These are phyloP conservation scores for Gyrodon lividus DNA, from an alignment of 768 basidiomycete genomes.

Conservation along the genomic window DNA sequence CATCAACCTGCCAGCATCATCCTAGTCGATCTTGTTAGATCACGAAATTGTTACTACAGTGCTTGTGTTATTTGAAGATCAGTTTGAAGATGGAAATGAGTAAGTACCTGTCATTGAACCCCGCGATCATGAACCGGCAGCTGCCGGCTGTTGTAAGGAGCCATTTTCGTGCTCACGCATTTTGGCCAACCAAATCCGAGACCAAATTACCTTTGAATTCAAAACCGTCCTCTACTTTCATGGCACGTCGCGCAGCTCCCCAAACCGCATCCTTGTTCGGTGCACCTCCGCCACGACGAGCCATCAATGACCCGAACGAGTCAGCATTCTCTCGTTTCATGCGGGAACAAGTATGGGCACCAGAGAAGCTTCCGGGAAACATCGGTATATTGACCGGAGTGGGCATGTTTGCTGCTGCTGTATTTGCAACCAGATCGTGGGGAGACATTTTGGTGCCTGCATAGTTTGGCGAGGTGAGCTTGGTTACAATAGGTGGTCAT, in stretches of 20 bases:
- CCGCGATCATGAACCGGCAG: constrained; percentile 5
- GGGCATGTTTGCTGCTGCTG: constrained; percentile 66
- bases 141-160: constrained; percentile 3
- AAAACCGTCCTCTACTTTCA: constrained; percentile 27
- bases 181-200: not conserved
- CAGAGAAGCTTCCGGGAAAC: constrained; percentile 75
- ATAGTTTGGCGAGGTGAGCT: constrained; percentile 20
- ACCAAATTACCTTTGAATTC: not conserved
- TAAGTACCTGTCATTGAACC: not conserved
- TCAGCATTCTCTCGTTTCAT: constrained; percentile 53
- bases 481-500: not conserved
- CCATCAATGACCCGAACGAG: constrained; percentile 58
- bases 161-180: not conserved
- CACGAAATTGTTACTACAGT: too few relatives aligned
- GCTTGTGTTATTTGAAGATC: too few relatives aligned
- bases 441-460: constrained; percentile 76
- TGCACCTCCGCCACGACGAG: constrained; percentile 38
- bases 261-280: constrained; percentile 54
- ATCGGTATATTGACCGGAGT: constrained; percentile 66
- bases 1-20: too few relatives aligned
- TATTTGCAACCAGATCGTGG: constrained; percentile 71
- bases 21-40: too few relatives aligned
- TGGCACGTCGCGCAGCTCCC: constrained; percentile 71
- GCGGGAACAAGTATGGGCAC: constrained; percentile 65
- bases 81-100: too few relatives aligned